Evolutionary conservation across 441 rosid species (phyloP).

Genomic region (Corymbia calophylla): DNA sequence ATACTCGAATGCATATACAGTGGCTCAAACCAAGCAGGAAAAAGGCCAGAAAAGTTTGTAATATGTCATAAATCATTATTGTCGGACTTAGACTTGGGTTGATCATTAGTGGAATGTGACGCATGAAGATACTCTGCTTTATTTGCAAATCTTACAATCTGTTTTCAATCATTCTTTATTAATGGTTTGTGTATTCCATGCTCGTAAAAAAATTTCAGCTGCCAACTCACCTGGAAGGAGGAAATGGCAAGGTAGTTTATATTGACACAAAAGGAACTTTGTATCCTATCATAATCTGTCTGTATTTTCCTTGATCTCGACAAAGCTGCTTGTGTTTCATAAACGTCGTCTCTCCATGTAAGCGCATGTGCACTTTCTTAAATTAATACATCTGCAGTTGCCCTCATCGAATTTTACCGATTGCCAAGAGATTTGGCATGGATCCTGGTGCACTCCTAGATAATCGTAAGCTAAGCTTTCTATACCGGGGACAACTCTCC

Average conservation of each 20-base stretch:
- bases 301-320: background rate
- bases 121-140: background rate
- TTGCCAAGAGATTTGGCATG: constrained; percentile 99
- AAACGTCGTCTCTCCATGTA: background rate
- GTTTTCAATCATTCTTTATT: background rate
- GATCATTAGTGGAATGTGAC: background rate
- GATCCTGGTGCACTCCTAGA: constrained; percentile 96
- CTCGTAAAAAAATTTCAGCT: constrained; percentile 36
- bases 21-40: background rate
- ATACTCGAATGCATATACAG: background rate
- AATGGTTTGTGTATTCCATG: background rate
- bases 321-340: background rate
- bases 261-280: constrained; percentile 94
- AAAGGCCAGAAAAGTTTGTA: background rate
- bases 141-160: background rate
- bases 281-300: constrained; percentile 36
- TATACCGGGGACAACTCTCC: background rate
- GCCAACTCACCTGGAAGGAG: constrained; percentile 81
- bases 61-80: background rate
- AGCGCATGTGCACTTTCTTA: constrained; percentile 12
- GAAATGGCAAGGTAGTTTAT: constrained; percentile 94
- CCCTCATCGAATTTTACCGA: constrained; percentile 80
- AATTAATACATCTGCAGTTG: constrained; percentile 46
- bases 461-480: constrained; percentile 40
- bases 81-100: background rate